Base-by-base conservation (phyloP, 805 yeast species). In the Saccharomyces kudriavzevii region DNA sequence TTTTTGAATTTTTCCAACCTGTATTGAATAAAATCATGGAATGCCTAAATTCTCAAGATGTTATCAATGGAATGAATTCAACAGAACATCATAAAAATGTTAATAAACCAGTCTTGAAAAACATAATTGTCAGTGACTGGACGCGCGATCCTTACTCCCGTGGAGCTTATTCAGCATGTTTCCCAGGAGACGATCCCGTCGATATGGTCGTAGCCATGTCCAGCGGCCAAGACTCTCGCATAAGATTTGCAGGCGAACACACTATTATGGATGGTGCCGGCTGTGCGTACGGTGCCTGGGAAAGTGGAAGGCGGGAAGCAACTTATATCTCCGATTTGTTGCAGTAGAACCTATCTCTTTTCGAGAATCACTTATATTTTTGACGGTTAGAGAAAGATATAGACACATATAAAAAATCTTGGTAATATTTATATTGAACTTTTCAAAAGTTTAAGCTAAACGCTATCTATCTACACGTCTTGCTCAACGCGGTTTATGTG, bases 211-310 rank as follows among this genome's bases (percentile, higher is more conserved):
- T 81, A 14, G 85, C 84, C n/a, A 74, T 87, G 54, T 74, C 79
- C 20, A 78, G 79, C 25, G 87, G 89, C 0, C 71, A 77, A 22
- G 82, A 77, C 11, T 73, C 75, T 8, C 61, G 60, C 24, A 70
- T 90, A 2, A 74, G 96, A 46, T 90, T 90, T 74, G 96, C 96
- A 0, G 97, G 97, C 6, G 97, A 90, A 64, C 96, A 90, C 66
- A 86, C 96, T 0, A 81, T 83, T 24, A 70, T 81, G 59, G 96
- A 89, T 59, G 96, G 96, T 6, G 86, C 89, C 14, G 97, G 97
- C 0, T 90, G 96, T 60, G 94, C 86, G 4, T 95, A 90, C 65
- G 97, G 96, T 0, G 96, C 96, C 0, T 89, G 88, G 81, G 73
- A 74, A 56, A 85, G 92, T 62, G 97, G 92, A 1, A 63, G 61